phyloP scores from a whole-genome alignment of 164 flowering plant species.

The Vitis labrusca region DNA sequence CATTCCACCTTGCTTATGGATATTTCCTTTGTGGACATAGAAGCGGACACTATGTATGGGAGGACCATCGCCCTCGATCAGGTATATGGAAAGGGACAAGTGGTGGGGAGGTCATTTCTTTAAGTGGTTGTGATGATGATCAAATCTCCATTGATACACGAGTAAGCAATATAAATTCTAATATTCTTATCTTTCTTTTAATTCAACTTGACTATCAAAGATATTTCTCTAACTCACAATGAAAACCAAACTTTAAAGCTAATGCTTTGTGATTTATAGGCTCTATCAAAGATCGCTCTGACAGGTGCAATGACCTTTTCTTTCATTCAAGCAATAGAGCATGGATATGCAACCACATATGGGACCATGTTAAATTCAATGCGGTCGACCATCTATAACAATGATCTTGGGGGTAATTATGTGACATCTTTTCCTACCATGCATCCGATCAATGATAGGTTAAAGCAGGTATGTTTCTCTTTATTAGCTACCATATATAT shows the following conservation, averaged over 20 bases:
- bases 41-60: constrained; percentile 55
- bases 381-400: constrained; percentile 17
- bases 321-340: constrained; percentile 57
- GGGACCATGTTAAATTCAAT: constrained; percentile 52
- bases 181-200: not conserved
- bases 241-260: no score
- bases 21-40: constrained; percentile 17
- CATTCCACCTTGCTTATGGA: not conserved
- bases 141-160: constrained; percentile 43
- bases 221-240: no score
- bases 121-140: constrained; percentile 75
- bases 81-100: constrained; percentile 51
- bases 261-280: constrained; percentile 30
- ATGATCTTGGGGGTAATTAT: no score
- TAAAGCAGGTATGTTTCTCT: no score
- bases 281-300: constrained; percentile 31
- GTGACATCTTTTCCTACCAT: no score
- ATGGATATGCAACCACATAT: constrained; percentile 43
- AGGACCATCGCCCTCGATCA: constrained; percentile 39
- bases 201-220: no score
- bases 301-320: constrained; percentile 64
- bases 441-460: no score
- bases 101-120: constrained; percentile 59
- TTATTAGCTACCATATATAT: no score
- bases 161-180: constrained; percentile 8